These are phyloP conservation scores for Paracorniculantispora psalliotae DNA, from an alignment of 2,329 filamentous ascomycete genomes.

Conservation along the genomic window DNA sequence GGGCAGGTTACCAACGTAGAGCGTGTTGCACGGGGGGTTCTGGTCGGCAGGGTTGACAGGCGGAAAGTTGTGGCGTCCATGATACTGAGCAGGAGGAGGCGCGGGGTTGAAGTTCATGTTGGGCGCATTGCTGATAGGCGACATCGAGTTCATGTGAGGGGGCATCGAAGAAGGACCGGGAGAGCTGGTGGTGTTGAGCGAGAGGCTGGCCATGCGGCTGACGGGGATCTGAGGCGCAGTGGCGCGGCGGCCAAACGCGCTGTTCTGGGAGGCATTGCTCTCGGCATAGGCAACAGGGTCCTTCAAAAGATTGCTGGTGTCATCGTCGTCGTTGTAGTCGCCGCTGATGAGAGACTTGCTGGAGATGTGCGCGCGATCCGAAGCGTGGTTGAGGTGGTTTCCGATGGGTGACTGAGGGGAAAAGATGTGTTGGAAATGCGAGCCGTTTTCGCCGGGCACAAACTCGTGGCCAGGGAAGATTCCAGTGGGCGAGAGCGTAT, in stretches of 20 bases:
- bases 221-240: slow-evolving; percentile 70
- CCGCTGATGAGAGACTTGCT: slow-evolving; percentile 71
- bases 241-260: slow-evolving; percentile 51
- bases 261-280: slow-evolving; percentile 31
- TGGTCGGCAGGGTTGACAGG: slow-evolving; percentile 92
- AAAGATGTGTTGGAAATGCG: slow-evolving; percentile 59
- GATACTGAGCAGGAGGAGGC: slow-evolving; percentile 45
- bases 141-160: slow-evolving; percentile 47
- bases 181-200: slow-evolving; percentile 60
- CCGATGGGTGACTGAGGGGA: slow-evolving; percentile 70
- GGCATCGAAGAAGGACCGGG: slow-evolving; percentile 49
- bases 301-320: slow-evolving; percentile 66
- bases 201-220: slow-evolving; percentile 62
- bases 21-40: slow-evolving; percentile 94
- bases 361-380: slow-evolving; percentile 53
- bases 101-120: slow-evolving; percentile 24
- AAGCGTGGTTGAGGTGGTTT: slow-evolving; percentile 48
- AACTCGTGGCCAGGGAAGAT: slow-evolving; percentile 52
- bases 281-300: slow-evolving; percentile 71
- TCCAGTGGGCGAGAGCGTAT: slow-evolving; percentile 56
- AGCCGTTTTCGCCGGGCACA: slow-evolving; percentile 46
- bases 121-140: slow-evolving; percentile 43
- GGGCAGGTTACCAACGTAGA: slow-evolving; percentile 96
- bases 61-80: slow-evolving; percentile 64
- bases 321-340: slow-evolving; percentile 59